Evolutionary conservation across 768 basidiomycete genomes (phyloP), one percentile per base, ranked within the genome.

Genomic region (Tubosaeta sp.): DNA sequence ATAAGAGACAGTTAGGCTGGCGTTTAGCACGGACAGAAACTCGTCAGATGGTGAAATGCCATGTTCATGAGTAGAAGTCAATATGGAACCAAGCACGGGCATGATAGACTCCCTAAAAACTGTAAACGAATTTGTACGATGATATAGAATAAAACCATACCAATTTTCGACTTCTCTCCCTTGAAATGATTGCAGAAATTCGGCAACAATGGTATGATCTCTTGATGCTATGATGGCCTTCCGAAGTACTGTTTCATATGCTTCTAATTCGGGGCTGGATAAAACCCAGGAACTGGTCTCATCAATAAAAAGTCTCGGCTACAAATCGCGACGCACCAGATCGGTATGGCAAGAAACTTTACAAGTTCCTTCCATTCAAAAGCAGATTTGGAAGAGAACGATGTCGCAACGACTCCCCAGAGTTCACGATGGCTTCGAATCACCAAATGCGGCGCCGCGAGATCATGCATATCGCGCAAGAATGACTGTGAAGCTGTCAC

Each of bases 381-480:
- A 13, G 57, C 54, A 16, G 43, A 57, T 10, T 65, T 61, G 6
- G 56, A 53, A 18, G 59, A 60, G 30, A 69, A 66, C 3, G 62
- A 66, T 46, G 60, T 65, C 4, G 76, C 78, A 19, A 79, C 50
- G 35, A 76, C 58, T 4, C 51, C 59, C 84, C 84, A 85, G 19
- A 83, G 61, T 42, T 73, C 69, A 29, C 76, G 73, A 21, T 54
- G 60, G 22, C 16, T 57, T 13, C 36, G 52, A 27, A 66, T 54
- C 34, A 53, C 41, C 44, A 54, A 43, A 40, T 52, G 64, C 59
- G 71, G 41, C 56, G 61, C 24, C 57, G 59, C 44, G 54, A 58
- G 59, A 16, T 58, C 58, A 24, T 61, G 67, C 25, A 75, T 44
- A 25, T 70, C 62, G 30, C 69, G 61, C 34, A 80, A 53, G 38